phyloP scores from a whole-genome alignment of 306 rosid genomes.

The Delonix regia region DNA sequence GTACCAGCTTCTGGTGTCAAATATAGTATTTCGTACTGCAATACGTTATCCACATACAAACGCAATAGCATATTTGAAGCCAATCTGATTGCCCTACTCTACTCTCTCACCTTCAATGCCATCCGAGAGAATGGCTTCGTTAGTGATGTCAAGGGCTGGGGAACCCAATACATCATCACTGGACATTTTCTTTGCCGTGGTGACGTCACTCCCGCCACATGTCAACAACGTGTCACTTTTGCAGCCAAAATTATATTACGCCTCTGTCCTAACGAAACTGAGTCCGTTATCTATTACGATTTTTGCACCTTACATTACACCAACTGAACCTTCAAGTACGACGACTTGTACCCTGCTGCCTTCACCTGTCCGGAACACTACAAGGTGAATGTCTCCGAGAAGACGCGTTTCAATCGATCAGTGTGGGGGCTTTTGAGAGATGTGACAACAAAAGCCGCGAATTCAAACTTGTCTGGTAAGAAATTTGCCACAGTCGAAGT shows the following conservation, averaged over 20 bases:
- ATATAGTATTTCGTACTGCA: too few relatives aligned
- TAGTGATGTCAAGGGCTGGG: background rate
- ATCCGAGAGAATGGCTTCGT: background rate
- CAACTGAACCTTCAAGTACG: background rate
- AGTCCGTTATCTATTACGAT: background rate
- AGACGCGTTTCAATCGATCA: background rate
- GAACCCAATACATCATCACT: background rate
- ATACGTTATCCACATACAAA: too few relatives aligned
- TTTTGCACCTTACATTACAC: background rate
- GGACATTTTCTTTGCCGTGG: conserved; percentile 21
- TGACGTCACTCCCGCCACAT: background rate
- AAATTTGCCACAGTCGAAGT: too few relatives aligned
- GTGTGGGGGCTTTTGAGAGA: background rate
- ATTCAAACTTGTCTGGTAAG: background rate
- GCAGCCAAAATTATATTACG: background rate
- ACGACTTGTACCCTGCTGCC: too few relatives aligned
- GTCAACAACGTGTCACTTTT: background rate
- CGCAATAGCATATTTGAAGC: conserved; percentile 13
- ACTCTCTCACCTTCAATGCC: conserved; percentile 15
- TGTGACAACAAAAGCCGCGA: background rate
- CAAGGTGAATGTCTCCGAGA: background rate
- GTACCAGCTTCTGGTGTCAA: too few relatives aligned
- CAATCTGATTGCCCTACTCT: conserved; percentile 21
- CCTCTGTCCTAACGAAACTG: background rate
- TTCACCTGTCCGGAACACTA: too few relatives aligned